Evolutionary conservation across 1,139 yeast genomes (phyloP).

Genomic region (Candida sp.): DNA sequence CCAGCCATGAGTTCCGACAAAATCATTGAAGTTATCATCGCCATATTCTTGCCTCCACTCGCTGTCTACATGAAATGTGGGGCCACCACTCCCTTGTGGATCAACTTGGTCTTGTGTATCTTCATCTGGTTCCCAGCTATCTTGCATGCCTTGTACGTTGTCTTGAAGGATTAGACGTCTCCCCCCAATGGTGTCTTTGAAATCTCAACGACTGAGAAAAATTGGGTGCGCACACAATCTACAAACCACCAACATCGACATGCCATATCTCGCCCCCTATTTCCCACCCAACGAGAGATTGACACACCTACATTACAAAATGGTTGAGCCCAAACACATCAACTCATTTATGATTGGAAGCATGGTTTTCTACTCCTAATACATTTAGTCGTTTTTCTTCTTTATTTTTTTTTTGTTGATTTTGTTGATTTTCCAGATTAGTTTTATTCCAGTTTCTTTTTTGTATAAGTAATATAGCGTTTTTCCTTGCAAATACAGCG

Average conservation of each 20-base stretch:
- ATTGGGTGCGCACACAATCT: not conserved
- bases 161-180: constrained; percentile 33
- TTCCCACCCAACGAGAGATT: no score
- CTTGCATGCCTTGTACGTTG: constrained; percentile 71
- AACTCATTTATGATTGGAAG: no score
- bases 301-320: no score
- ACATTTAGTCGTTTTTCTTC: no score
- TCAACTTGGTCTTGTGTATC: constrained; percentile 64
- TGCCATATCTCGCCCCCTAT: no score
- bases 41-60: constrained; percentile 70
- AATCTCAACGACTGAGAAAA: not conserved
- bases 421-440: no score
- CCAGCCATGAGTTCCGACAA: constrained; percentile 44
- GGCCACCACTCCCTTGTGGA: constrained; percentile 60
- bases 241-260: no score
- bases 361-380: no score
- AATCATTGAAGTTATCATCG: constrained; percentile 46
- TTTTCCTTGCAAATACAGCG: not conserved
- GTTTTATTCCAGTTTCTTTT: not conserved
- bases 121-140: constrained; percentile 80
- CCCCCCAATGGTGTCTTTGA: no score
- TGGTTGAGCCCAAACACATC: no score
- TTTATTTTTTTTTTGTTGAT: not conserved
- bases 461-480: not conserved
- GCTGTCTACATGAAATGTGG: constrained; percentile 74